These are phyloP conservation scores for Spathaspora boniae DNA, from an alignment of 805 yeast genomes.

Conservation along the genomic window DNA sequence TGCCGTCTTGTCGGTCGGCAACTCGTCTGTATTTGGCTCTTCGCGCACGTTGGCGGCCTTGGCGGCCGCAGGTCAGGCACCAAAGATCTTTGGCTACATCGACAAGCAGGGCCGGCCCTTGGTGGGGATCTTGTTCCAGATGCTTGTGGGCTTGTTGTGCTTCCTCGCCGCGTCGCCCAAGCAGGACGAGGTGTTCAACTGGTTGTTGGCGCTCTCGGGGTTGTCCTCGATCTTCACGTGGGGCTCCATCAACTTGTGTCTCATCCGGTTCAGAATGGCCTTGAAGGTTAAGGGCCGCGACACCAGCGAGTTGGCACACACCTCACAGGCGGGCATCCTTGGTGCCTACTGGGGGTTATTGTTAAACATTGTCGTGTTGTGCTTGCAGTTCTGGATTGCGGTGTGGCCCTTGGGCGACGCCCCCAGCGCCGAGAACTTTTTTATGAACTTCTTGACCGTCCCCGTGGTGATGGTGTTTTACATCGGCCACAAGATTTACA, in stretches of 20 bases:
- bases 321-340: slow-evolving; percentile 47
- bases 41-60: slow-evolving; percentile 65
- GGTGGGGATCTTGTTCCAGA: slow-evolving; percentile 49
- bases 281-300: slow-evolving; percentile 52
- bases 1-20: slow-evolving; percentile 71
- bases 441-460: slow-evolving; percentile 29
- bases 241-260: slow-evolving; percentile 58
- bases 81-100: slow-evolving; percentile 54
- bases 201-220: slow-evolving; percentile 64
- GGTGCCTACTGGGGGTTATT: slow-evolving; percentile 53
- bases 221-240: slow-evolving; percentile 61
- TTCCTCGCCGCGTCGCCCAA: slow-evolving; percentile 58
- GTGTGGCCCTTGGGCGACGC: slow-evolving; percentile 52
- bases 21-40: slow-evolving; percentile 64
- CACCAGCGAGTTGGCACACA: slow-evolving; percentile 48
- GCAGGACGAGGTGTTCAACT: slow-evolving; percentile 54
- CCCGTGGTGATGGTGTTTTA: slow-evolving; percentile 31
- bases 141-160: slow-evolving; percentile 57
- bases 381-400: slow-evolving; percentile 68
- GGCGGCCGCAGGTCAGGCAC: slow-evolving; percentile 61
- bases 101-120: slow-evolving; percentile 70
- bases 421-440: slow-evolving; percentile 30
- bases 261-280: slow-evolving; percentile 59
- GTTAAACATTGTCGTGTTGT: slow-evolving; percentile 47
- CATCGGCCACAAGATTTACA: slow-evolving; percentile 27